These are phyloP conservation scores for Paecilomyces variotii DNA, from an alignment of 2,329 filamentous ascomycete genomes.

Conservation along the genomic window DNA sequence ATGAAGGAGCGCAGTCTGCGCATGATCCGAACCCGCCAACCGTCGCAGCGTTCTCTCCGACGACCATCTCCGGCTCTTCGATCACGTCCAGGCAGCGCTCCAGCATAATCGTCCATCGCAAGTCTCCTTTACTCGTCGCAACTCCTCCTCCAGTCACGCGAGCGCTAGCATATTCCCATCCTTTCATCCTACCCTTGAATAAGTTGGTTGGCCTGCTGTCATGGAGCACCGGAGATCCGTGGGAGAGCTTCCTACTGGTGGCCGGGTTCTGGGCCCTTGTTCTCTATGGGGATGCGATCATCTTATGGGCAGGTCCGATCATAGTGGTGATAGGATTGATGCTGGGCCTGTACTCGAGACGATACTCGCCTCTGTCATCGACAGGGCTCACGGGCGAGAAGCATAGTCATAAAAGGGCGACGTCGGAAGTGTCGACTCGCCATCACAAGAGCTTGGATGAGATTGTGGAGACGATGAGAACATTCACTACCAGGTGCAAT, in stretches of 20 bases:
- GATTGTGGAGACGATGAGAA: slow-evolving; percentile 86
- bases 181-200: slow-evolving; percentile 84
- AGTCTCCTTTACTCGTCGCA: slow-evolving; percentile 83
- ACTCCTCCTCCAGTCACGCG: slow-evolving; percentile 93
- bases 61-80: slow-evolving; percentile 62
- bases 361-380: slow-evolving; percentile 84
- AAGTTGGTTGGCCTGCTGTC: slow-evolving; percentile 75
- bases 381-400: slow-evolving; percentile 67
- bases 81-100: slow-evolving; percentile 69
- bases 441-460: slow-evolving; percentile 93
- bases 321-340: slow-evolving; percentile 73
- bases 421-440: slow-evolving; percentile 58
- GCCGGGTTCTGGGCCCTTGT: slow-evolving; percentile 77
- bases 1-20: slow-evolving; percentile 28
- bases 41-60: slow-evolving; percentile 81
- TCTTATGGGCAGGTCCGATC: slow-evolving; percentile 74
- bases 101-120: slow-evolving; percentile 92
- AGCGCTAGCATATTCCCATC: slow-evolving; percentile 90
- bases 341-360: slow-evolving; percentile 81
- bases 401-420: slow-evolving; percentile 44
- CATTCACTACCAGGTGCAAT: slow-evolving; percentile 87
- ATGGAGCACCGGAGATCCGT: slow-evolving; percentile 89
- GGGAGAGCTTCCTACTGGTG: slow-evolving; percentile 92
- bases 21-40: slow-evolving; percentile 56
- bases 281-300: slow-evolving; percentile 76